Evolutionary conservation across 176 grass and related monocot species (phyloP), one percentile per base, ranked within the genome.

Genomic region (Lolium perenne): DNA sequence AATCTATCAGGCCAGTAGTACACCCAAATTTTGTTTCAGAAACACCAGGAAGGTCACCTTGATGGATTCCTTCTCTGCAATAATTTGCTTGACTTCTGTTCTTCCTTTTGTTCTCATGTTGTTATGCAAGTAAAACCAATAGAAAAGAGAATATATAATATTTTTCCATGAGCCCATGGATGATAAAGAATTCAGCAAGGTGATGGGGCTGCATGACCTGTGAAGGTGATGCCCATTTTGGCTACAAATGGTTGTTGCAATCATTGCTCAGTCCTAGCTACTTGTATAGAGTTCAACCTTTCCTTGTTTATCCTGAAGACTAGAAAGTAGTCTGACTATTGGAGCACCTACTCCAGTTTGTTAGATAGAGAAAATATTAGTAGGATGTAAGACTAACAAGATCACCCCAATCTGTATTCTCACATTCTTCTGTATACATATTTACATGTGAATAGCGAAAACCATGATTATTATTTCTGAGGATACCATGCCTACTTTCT

Each of bases 221-320:
- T 77, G 89, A 91, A 91, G 81, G 70, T 63, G 85, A 91, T 71
- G 82, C 82, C 77, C 86, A 71, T 77, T 88, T 88, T 88, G 89
- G 71, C 53, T 77, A 64, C 89, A 85, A 85, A 81, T 85, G 77
- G 61, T 80, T 38, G 77, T 76, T 71, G 77, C 90, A 85, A 91
- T 85, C 82, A 85, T 88, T 85, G 70, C 53, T 64, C 71, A 82
- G 80, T 88, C 77, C 81, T 77, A 88, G 77, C 70, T 65, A 13
- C 70, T 84, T 76, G 41, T 91, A 45, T 70, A 87, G 49, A 51
- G 26, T 45, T 32, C 73, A 84, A 84, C 32, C 38, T 53, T 76
- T 62, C 16, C 70, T 87, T 59, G 20, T 74, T 87, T 80, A 53
- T 61, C 65, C 43, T 83, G 66, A 47, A 54, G 40, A 22, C 69